Evolutionary conservation across 2,329 filamentous ascomycete genomes (phyloP).

Genomic region (Amphichorda felina): DNA sequence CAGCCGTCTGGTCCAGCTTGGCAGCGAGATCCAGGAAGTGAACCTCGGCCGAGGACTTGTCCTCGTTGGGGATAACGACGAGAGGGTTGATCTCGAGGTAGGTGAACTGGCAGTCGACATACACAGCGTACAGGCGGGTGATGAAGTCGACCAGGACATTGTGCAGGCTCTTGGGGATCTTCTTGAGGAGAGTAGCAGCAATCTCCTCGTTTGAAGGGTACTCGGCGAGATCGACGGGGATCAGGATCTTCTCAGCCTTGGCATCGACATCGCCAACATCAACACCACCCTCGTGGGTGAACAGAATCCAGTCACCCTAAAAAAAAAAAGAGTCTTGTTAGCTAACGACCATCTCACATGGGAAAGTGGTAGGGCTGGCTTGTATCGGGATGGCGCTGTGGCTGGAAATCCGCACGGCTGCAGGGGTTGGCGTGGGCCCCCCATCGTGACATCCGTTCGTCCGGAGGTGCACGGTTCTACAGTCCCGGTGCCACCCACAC

Average conservation of each 20-base stretch:
- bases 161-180: conserved; percentile 91
- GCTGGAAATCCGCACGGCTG: background rate
- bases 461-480: conserved; percentile 16
- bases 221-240: conserved; percentile 87
- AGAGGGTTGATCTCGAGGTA: conserved; percentile 99
- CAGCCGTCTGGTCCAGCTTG: conserved; percentile 97
- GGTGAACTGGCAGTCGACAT: conserved; percentile 99
- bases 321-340: conserved; percentile 4
- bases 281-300: conserved; percentile 98
- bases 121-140: conserved; percentile 93
- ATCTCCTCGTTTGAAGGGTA: conserved; percentile 97
- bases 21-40: conserved; percentile 98
- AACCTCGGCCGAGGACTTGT: conserved; percentile 84
- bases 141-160: conserved; percentile 99
- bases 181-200: conserved; percentile 71
- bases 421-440: conserved; percentile 8
- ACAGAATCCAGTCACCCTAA: conserved; percentile 98
- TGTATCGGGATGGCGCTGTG: background rate
- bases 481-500: conserved; percentile 11
- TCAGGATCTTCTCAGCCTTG: conserved; percentile 97
- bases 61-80: conserved; percentile 90
- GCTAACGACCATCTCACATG: background rate
- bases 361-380: background rate
- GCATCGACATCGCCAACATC: conserved; percentile 98
- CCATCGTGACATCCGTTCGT: conserved; percentile 25